These are phyloP conservation scores for Rhizopus delemar DNA, from an alignment of 371 early-diverging fungal species.

Conservation along the genomic window DNA sequence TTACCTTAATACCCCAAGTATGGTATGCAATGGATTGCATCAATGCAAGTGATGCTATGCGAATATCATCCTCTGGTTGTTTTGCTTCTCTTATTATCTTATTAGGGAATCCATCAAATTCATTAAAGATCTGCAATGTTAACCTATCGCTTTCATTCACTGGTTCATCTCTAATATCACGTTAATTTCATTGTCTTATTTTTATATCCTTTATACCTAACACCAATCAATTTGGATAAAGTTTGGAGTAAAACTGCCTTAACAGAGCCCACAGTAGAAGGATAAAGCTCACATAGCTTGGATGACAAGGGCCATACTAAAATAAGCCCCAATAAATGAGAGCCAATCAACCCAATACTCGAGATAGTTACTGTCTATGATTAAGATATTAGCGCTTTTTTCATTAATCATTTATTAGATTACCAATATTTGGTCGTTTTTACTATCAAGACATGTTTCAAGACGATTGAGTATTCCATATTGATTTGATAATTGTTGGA, in stretches of 20 bases:
- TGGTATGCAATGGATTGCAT: conserved; percentile 46
- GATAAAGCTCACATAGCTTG: conserved; percentile 24
- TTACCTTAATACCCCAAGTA: conserved; percentile 46
- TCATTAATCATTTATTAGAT: conserved; percentile 4
- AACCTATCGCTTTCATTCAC: conserved; percentile 29
- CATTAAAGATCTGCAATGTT: conserved; percentile 29
- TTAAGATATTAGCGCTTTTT: neutral
- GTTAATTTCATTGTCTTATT: conserved; percentile 4
- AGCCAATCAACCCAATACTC: conserved; percentile 45
- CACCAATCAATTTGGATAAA: conserved; percentile 44
- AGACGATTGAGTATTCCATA: conserved; percentile 33
- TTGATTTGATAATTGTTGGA: conserved; percentile 28
- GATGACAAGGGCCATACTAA: conserved; percentile 19
- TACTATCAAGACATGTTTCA: conserved; percentile 28
- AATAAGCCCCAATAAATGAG: conserved; percentile 30
- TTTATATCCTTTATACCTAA: conserved; percentile 30
- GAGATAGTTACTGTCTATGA: conserved; percentile 39
- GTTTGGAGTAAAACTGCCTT: conserved; percentile 42
- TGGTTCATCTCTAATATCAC: conserved; percentile 14
- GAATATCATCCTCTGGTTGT: conserved; percentile 42
- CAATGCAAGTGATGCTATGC: conserved; percentile 44
- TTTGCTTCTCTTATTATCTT: conserved; percentile 35
- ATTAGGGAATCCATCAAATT: neutral
- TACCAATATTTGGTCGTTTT: conserved; percentile 42
- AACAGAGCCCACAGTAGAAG: conserved; percentile 32